Conservation (phyloP, 805 yeast species). For the Kodamaea laetipori region DNA sequence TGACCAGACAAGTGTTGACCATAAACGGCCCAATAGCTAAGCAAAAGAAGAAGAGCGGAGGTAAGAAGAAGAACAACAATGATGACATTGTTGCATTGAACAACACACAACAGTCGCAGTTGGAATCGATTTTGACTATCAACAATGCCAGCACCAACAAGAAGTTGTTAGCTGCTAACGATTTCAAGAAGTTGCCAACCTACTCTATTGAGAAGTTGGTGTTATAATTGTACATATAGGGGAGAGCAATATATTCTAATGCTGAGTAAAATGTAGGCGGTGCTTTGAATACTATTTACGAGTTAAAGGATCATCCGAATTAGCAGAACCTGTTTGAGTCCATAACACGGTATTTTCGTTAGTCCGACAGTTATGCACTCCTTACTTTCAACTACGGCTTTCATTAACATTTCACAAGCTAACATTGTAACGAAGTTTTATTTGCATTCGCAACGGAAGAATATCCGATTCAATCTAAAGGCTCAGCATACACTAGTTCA, state of each 20-base stretch:
- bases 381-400: no score
- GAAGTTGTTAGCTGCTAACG: conserved; percentile 26
- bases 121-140: conserved; percentile 37
- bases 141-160: conserved; percentile 30
- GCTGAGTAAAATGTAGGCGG: not conserved
- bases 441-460: no score
- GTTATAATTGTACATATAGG: conserved; percentile 24
- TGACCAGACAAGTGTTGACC: conserved; percentile 47
- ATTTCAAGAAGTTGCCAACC: conserved; percentile 49
- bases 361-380: no score
- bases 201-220: conserved; percentile 55
- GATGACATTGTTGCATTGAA: conserved; percentile 25
- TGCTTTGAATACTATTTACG: no score
- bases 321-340: no score
- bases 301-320: no score
- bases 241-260: not conserved
- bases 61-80: conserved; percentile 27
- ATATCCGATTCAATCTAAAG: no score
- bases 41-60: conserved; percentile 20
- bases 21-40: conserved; percentile 25
- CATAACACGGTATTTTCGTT: no score
- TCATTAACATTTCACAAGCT: no score
- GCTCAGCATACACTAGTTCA: no score
- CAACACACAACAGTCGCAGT: conserved; percentile 27
- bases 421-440: no score